These are phyloP conservation scores for Dioscorea zingiberensis DNA, from an alignment of 106 monocot genomes.

Conservation along the genomic window DNA sequence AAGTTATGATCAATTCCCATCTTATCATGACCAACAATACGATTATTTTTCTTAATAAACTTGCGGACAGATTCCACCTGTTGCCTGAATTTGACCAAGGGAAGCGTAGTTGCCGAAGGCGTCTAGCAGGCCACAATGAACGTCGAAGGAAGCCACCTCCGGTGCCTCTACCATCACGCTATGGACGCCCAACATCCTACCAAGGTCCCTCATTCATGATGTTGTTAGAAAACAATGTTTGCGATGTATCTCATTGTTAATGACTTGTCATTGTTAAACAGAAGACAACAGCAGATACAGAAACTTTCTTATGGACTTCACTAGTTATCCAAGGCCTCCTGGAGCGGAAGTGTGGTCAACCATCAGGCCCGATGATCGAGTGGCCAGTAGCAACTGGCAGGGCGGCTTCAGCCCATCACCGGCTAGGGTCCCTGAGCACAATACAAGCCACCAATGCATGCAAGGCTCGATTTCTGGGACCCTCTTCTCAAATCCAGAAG, in stretches of 20 bases:
- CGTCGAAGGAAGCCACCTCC: conserved; percentile 38
- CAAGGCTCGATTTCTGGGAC: conserved; percentile 6
- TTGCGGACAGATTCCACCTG: background rate
- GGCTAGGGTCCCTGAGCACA: background rate
- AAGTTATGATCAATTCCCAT: too few species aligned
- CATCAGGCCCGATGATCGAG: conserved; percentile 9
- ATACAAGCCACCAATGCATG: conserved; percentile 7
- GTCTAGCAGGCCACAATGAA: conserved; percentile 16
- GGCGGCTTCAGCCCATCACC: background rate
- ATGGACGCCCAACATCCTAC: conserved; percentile 9
- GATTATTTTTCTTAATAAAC: too few species aligned
- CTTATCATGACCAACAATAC: too few species aligned
- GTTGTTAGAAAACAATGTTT: too few species aligned
- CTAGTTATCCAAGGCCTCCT: conserved; percentile 22
- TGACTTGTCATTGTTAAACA: conserved; percentile 10
- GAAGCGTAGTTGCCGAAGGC: background rate
- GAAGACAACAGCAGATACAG: conserved; percentile 35
- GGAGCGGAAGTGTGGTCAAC: conserved; percentile 37
- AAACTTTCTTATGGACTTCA: conserved; percentile 53
- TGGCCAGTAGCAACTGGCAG: conserved; percentile 6
- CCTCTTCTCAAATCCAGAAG: conserved; percentile 17
- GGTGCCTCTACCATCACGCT: conserved; percentile 21
- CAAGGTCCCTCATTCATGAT: conserved; percentile 9
- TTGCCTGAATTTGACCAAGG: conserved; percentile 1
- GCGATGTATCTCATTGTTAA: too few species aligned